phyloP scores from a whole-genome alignment of 2,329 filamentous ascomycete genomes.

The Cryphonectria radicalis region DNA sequence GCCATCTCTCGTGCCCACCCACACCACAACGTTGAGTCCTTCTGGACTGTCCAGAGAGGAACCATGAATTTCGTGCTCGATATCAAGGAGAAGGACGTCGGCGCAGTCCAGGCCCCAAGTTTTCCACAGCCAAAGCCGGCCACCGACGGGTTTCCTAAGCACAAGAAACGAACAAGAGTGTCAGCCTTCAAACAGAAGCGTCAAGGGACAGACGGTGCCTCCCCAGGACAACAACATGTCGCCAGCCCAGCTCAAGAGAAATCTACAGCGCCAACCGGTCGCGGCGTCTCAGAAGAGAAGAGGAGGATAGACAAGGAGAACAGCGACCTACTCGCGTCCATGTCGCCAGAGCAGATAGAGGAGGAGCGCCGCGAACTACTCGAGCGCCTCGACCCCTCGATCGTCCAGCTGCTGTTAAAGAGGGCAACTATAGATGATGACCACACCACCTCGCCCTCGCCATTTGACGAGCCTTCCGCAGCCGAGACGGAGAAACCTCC shows the following conservation, averaged over 20 bases:
- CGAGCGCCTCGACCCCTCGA: constrained; percentile 71
- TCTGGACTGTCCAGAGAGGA: constrained; percentile 25
- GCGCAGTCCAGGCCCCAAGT: constrained; percentile 63
- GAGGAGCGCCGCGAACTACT: constrained; percentile 81
- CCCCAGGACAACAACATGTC: neutral
- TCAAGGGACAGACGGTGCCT: constrained; percentile 35
- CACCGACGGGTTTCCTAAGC: constrained; percentile 81
- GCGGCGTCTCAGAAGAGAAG: constrained; percentile 61
- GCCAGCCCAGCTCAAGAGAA: constrained; percentile 30
- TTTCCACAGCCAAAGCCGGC: constrained; percentile 62
- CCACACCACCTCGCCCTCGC: constrained; percentile 40
- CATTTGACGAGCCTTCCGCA: constrained; percentile 44
- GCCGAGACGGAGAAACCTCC: constrained; percentile 32
- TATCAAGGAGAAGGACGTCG: constrained; percentile 74
- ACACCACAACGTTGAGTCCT: neutral
- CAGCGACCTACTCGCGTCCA: constrained; percentile 68
- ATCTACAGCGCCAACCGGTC: constrained; percentile 12
- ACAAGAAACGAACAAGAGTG: constrained; percentile 73
- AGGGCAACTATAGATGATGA: constrained; percentile 75
- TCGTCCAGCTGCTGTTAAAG: constrained; percentile 77
- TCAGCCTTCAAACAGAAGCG: constrained; percentile 82
- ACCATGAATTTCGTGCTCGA: constrained; percentile 62
- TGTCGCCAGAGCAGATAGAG: constrained; percentile 83
- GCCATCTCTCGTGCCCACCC: neutral
- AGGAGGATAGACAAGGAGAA: constrained; percentile 84